phyloP scores from a whole-genome alignment of 2,329 filamentous ascomycete genomes.

The Stachybotrys echinatus region DNA sequence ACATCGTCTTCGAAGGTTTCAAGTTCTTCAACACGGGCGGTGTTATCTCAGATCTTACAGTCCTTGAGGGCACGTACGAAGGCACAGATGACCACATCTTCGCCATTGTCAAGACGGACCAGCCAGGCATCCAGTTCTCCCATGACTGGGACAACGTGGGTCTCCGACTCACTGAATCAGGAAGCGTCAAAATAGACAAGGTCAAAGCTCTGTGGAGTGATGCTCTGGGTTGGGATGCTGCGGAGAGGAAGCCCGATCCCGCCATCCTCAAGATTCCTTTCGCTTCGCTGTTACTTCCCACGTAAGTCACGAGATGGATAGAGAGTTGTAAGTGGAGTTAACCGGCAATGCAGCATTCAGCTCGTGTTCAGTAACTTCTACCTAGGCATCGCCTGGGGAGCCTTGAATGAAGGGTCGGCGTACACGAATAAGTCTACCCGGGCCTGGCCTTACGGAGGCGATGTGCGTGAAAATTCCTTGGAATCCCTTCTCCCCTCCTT shows the following conservation, averaged over 20 bases:
- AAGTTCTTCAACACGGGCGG: slow-evolving; percentile 67
- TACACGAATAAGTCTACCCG: slow-evolving; percentile 54
- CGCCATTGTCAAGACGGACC: slow-evolving; percentile 51
- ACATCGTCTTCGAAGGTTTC: slow-evolving; percentile 53
- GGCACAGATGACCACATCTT: slow-evolving; percentile 58
- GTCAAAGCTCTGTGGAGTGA: slow-evolving; percentile 53
- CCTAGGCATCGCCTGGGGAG: slow-evolving; percentile 56
- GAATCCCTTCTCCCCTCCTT: not conserved
- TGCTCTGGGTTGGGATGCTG: slow-evolving; percentile 54
- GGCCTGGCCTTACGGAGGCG: slow-evolving; percentile 59
- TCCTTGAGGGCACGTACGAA: slow-evolving; percentile 58
- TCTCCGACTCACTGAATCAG: slow-evolving; percentile 58
- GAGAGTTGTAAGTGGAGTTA: not conserved
- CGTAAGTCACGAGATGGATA: slow-evolving; percentile 32
- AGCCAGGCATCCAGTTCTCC: slow-evolving; percentile 50
- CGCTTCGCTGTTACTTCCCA: slow-evolving; percentile 53
- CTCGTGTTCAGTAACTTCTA: slow-evolving; percentile 64
- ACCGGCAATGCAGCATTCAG: slow-evolving; percentile 47
- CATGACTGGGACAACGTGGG: slow-evolving; percentile 65
- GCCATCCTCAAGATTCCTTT: slow-evolving; percentile 48
- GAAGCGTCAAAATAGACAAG: slow-evolving; percentile 54
- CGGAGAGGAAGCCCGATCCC: slow-evolving; percentile 43
- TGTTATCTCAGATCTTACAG: slow-evolving; percentile 59
- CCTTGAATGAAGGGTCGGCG: slow-evolving; percentile 46
- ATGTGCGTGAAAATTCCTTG: slow-evolving; percentile 31